phyloP scores from a whole-genome alignment of 176 grass and related monocot genomes.

The Musa schizocarpa region DNA sequence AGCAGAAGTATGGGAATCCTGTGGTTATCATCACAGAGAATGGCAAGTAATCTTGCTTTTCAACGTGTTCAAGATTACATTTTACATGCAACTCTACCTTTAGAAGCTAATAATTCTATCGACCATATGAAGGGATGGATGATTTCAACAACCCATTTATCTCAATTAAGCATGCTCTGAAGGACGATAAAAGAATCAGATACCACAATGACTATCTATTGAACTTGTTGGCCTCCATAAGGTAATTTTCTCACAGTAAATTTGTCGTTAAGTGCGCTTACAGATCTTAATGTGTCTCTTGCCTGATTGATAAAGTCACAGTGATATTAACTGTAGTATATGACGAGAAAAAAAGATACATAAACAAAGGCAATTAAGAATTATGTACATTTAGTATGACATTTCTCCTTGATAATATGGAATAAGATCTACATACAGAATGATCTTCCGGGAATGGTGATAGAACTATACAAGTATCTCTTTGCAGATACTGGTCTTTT shows the following conservation, averaged over 20 bases:
- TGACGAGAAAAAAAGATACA: too few relatives aligned
- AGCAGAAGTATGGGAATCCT: conserved; percentile 65
- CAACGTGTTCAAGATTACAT: background rate
- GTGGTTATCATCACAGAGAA: conserved; percentile 86
- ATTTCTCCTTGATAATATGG: too few relatives aligned
- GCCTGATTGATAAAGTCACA: background rate
- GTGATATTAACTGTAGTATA: too few relatives aligned
- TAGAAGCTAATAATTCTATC: background rate
- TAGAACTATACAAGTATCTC: too few relatives aligned
- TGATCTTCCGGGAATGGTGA: background rate
- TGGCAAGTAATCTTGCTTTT: conserved; percentile 24
- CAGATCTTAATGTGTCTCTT: conserved; percentile 57
- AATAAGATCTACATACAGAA: background rate
- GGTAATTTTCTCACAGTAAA: background rate
- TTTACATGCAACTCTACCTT: background rate
- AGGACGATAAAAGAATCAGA: conserved; percentile 14
- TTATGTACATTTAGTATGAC: too few relatives aligned
- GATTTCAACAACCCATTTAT: conserved; percentile 1
- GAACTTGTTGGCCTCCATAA: conserved; percentile 4
- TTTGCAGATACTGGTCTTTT: too few relatives aligned
- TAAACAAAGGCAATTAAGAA: too few relatives aligned
- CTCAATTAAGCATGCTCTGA: conserved; percentile 10
- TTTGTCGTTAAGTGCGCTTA: conserved; percentile 26
- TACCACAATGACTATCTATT: background rate
- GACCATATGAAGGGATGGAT: conserved; percentile 7